Percentiles rank a stretch among this genome's conserved stretches.
Evolutionary conservation across 179 eudicot species (phyloP).

Genomic region (Beta corolliflora): DNA sequence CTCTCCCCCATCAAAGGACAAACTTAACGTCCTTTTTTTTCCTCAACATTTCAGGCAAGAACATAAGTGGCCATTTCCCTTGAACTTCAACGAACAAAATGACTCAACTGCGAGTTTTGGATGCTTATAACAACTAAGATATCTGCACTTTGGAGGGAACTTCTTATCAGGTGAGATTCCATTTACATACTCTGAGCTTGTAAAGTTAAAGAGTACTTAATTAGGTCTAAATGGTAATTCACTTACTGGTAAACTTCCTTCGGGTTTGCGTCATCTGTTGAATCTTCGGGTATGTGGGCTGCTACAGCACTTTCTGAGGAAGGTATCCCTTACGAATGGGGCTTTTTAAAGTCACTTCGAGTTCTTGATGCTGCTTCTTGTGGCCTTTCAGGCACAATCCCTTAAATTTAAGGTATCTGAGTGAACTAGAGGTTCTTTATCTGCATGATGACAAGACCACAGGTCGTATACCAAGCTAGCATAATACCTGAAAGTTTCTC

Average conservation of each 20-base stretch:
- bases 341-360: slow-evolving; percentile 38
- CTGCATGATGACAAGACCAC: slow-evolving; percentile 43
- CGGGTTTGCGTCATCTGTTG: slow-evolving; percentile 41
- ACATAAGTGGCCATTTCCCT: slow-evolving; percentile 37
- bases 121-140: slow-evolving; percentile 51
- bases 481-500: slow-evolving; percentile 46
- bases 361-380: slow-evolving; percentile 42
- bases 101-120: slow-evolving; percentile 42
- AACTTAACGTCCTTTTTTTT: slow-evolving; percentile 41
- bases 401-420: slow-evolving; percentile 51
- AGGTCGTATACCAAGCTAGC: slow-evolving; percentile 59
- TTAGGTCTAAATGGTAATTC: slow-evolving; percentile 52
- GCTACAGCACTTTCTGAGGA: slow-evolving; percentile 49
- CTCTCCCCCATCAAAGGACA: slow-evolving; percentile 45
- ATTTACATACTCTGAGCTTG: slow-evolving; percentile 42
- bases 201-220: slow-evolving; percentile 27
- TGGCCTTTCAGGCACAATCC: slow-evolving; percentile 58
- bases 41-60: slow-evolving; percentile 52
- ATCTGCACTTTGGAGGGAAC: slow-evolving; percentile 60
- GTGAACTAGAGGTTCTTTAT: slow-evolving; percentile 36
- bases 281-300: slow-evolving; percentile 48
- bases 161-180: slow-evolving; percentile 64
- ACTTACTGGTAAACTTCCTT: slow-evolving; percentile 56
- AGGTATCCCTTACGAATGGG: slow-evolving; percentile 67
- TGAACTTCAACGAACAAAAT: slow-evolving; percentile 30